Evolutionary conservation across 1,284 basidiomycete species (phyloP).

Genomic region (Anthracocystis walkeri): DNA sequence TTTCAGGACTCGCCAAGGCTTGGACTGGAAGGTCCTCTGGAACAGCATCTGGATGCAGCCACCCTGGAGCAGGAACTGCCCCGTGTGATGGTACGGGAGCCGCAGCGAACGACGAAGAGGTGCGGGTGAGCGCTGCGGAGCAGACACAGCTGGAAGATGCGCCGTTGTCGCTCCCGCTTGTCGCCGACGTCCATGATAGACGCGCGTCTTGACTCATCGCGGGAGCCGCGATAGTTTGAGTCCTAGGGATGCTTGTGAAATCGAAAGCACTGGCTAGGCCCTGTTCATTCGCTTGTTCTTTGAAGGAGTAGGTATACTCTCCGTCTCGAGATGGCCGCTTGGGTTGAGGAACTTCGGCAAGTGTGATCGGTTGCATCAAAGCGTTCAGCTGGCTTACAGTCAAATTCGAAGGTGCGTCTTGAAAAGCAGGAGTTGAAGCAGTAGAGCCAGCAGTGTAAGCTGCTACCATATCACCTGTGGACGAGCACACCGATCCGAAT

Average conservation of each 20-base stretch:
- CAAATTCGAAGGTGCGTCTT: background rate
- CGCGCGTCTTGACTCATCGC: background rate
- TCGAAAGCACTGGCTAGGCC: conserved; percentile 20
- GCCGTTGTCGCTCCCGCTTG: too few relatives aligned
- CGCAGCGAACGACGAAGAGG: conserved; percentile 1
- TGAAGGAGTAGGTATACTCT: too few relatives aligned
- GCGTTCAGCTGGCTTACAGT: background rate
- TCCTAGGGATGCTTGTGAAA: conserved; percentile 9
- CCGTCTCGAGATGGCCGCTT: background rate
- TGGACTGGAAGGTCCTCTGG: conserved; percentile 2
- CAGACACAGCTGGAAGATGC: background rate
- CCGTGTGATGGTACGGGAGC: background rate
- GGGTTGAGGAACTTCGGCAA: background rate
- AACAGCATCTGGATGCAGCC: conserved; percentile 15
- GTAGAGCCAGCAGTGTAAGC: background rate
- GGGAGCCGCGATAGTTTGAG: background rate
- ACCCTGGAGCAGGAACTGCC: conserved; percentile 20
- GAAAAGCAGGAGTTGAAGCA: conserved; percentile 6
- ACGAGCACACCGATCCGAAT: background rate
- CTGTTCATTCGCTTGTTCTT: background rate
- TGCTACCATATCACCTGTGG: background rate
- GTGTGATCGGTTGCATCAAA: background rate
- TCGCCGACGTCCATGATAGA: background rate
- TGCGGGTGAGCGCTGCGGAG: conserved; percentile 8
- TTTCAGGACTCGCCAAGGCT: background rate